Percentiles rank a stretch among this genome's conserved stretches.
These are phyloP conservation scores for Xylaria digitata DNA, from an alignment of 2,329 filamentous ascomycete species.

Conservation along the genomic window DNA sequence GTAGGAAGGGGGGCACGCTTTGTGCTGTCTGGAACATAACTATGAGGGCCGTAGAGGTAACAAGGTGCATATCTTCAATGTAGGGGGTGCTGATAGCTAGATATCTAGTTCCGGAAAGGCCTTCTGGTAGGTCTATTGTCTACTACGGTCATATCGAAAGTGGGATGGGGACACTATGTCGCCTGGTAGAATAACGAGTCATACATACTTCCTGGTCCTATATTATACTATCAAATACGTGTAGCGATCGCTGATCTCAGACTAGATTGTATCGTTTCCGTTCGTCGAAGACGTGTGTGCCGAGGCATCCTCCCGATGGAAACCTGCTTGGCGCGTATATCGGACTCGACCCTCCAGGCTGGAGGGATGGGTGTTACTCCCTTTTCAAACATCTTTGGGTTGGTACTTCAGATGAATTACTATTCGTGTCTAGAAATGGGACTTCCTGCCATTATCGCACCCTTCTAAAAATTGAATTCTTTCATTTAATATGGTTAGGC, in stretches of 20 bases:
- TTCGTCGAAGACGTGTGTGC: conserved; percentile 19
- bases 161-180: not conserved
- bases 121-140: not conserved
- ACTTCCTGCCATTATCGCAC: too few relatives aligned
- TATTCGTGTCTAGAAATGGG: not conserved
- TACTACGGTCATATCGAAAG: not conserved
- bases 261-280: not conserved
- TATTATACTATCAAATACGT: not conserved
- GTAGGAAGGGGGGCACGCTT: conserved; percentile 1
- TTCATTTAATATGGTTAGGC: not conserved
- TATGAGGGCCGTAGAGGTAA: not conserved
- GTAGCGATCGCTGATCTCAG: not conserved
- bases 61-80: conserved; percentile 21
- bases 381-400: not conserved
- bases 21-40: conserved; percentile 3
- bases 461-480: not conserved
- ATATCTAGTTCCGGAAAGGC: not conserved
- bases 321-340: conserved; percentile 25
- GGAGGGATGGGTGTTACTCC: conserved; percentile 11
- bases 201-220: not conserved
- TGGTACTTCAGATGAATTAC: not conserved
- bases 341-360: conserved; percentile 5
- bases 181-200: not conserved
- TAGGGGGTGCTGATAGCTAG: not conserved
- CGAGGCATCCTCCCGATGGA: conserved; percentile 31